A percentile compares a stretch with the other conserved stretches of the same genome.
These are phyloP conservation scores for Diaporthe velutina DNA, from an alignment of 2,329 filamentous ascomycete genomes.

Conservation along the genomic window DNA sequence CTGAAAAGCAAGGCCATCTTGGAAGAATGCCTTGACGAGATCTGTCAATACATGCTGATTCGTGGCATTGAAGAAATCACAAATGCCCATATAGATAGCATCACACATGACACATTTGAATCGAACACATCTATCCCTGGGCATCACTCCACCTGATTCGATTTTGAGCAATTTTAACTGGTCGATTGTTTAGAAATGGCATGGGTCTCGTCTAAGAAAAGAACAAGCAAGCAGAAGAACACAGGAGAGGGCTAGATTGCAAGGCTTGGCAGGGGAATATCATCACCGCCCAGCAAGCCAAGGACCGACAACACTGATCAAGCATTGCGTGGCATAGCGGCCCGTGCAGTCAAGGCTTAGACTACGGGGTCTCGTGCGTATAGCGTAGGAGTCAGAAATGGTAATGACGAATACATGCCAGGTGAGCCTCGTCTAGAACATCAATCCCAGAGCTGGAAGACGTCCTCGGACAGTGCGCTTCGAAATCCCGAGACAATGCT, in stretches of 20 bases:
- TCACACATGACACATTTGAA: not conserved
- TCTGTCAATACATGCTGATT: no score
- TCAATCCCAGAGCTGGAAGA: not conserved
- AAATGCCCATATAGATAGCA: not conserved
- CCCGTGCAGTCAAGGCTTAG: not conserved
- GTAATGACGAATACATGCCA: not conserved
- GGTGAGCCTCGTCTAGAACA: not conserved
- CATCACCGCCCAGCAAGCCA: not conserved
- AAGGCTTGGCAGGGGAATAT: conserved; percentile 10
- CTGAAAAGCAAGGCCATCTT: not conserved
- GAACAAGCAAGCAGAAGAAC: not conserved
- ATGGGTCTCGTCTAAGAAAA: not conserved
- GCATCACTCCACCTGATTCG: no score
- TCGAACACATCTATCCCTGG: not conserved
- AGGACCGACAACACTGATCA: not conserved
- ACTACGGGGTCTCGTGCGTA: not conserved
- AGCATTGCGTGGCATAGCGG: not conserved
- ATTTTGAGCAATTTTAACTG: not conserved
- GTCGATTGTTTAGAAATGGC: no score
- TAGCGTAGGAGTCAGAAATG: not conserved
- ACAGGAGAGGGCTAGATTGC: not conserved
- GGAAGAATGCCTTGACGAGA: not conserved
- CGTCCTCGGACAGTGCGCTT: not conserved
- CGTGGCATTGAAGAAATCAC: not conserved
- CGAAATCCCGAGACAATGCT: no score